Evolutionary conservation across 495 filamentous ascomycete genomes (phyloP), one percentile per base, ranked within the genome.

Genomic region (Penicillium macrosclerotiorum): DNA sequence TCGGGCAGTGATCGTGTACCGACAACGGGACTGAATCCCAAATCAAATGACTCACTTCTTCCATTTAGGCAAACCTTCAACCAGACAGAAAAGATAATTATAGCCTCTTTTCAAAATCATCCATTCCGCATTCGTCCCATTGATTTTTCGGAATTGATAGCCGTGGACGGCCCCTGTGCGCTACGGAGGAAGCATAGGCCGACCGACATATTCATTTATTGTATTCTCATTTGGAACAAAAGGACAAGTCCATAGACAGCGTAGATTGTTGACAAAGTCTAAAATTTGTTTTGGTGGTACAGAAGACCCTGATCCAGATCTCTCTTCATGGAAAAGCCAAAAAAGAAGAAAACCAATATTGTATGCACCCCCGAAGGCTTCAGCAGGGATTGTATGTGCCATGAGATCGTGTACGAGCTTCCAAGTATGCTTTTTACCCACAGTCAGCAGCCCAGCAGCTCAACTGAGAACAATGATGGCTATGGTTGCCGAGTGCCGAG

Each of bases 401-500:
- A 27, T 33, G 8, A 32, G 29, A 27, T 33, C 29, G 27, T 24
- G 25, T 33, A 33, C 40, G 20, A 13, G 8, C 22, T 13, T 13
- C 6, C 36, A n/a, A n/a, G n/a, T n/a, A n/a, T n/a, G n/a, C n/a
- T n/a, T n/a, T n/a, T n/a, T n/a, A n/a, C 23, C 36, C 8, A 24
- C 12, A 24, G n/a, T 13, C 11, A 25, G 22, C 8, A 38, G 7
- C 19, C 16, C 20, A 13, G 20, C 3, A 8, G 14, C 11, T 25
- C 8, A 24, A 12, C 3, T 24, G 0, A 13, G 20, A 14, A 8
- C 14, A 38, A 38, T n/a, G 20, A 6, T 17, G 23, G 20, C 36
- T 20, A 25, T 23, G n/a, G 17, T 22, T 46, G 33, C 25, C 43
- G 43, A 37, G 30, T 19, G 31, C 37, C 30, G 45, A 42, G 37